Evolutionary conservation across 2,329 filamentous ascomycete species (phyloP), one percentile per base, ranked within the genome.

Genomic region (Apiospora phragmitis): DNA sequence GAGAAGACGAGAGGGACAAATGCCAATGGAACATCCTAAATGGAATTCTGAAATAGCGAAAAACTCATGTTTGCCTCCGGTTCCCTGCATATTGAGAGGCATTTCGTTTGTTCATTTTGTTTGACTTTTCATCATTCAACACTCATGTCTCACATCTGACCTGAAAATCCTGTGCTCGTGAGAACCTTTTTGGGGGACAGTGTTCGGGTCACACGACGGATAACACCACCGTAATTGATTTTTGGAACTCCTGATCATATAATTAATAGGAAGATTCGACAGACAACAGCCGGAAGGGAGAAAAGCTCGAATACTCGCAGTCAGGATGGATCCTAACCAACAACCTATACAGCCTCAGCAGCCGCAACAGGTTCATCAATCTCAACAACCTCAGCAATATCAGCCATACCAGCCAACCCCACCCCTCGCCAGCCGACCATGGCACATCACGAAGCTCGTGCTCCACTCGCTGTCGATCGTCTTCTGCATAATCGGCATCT

Each of bases 401-500:
- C 72, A 72, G 35, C 67, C 55, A 45, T 45, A 38, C 21, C 72
- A 70, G 26, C 71, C 49, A 43, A 12, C 45, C 26, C 43, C 42
- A 1, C 43, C 66, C 9, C 70, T 6, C 24, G 21, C 14, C 45
- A 71, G 68, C 42, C 65, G 51, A 24, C 42, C 45, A 14, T 76
- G 75, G 75, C 67, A 74, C 21, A 49, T 65, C 6, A 65, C 71
- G 24, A 76, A 74, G 68, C 68, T 73, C 55, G 70, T 70, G 32
- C 68, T 77, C 41, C 69, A 59, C 8, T 71, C 70, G 16, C 8
- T 75, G 5, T 77, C 76, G 9, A 70, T 75, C 16, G 29, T 68
- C 32, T 75, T 71, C 55, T 71, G 72, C 67, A 69, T 70, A 41
- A 55, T 76, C 9, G 74, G 73, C 14, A 71, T 75, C 42, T 74